Percentiles rank a stretch among this genome's conserved stretches.
Conservation (phyloP, 2,329 filamentous ascomycete species). For the Alternaria hordeiaustralica region DNA sequence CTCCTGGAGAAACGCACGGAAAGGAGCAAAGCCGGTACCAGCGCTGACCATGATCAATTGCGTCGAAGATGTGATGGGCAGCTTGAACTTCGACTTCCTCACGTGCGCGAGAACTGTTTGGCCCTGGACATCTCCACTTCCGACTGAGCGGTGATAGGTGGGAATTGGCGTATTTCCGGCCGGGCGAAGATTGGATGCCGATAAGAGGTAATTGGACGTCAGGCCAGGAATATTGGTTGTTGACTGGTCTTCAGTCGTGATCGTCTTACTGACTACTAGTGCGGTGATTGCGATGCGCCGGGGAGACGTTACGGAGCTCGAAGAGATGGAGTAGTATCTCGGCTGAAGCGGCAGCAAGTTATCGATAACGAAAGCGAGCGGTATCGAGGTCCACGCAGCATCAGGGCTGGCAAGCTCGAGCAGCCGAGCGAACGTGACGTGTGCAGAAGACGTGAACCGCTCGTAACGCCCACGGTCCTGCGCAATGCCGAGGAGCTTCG, state of each 20-base stretch:
- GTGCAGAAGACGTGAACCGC: conserved; percentile 35
- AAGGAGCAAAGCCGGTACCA: conserved; percentile 45
- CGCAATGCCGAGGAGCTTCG: conserved; percentile 38
- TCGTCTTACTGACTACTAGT: conserved; percentile 45
- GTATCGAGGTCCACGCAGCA: conserved; percentile 42
- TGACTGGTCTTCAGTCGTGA: conserved; percentile 20
- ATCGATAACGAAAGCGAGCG: conserved; percentile 43
- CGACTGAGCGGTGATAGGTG: conserved; percentile 15
- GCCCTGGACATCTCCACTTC: conserved; percentile 21
- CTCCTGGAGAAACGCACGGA: conserved; percentile 44
- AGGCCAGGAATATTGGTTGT: conserved; percentile 42
- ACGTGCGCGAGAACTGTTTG: conserved; percentile 49
- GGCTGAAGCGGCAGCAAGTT: conserved; percentile 35
- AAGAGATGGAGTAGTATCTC: conserved; percentile 46
- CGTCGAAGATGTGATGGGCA: conserved; percentile 50
- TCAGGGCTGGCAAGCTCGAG: conserved; percentile 36
- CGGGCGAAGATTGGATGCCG: conserved; percentile 26
- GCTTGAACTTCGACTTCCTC: conserved; percentile 55
- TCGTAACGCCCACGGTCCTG: conserved; percentile 45
- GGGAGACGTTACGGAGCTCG: conserved; percentile 48
- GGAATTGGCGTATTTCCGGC: conserved; percentile 22
- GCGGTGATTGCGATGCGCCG: conserved; percentile 49
- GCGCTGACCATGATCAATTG: conserved; percentile 57
- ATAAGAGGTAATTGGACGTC: conserved; percentile 50
- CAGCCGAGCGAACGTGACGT: conserved; percentile 50